Evolutionary conservation across 202 grass and related monocot genomes (phyloP).

Genomic region (Elaeis oleifera): DNA sequence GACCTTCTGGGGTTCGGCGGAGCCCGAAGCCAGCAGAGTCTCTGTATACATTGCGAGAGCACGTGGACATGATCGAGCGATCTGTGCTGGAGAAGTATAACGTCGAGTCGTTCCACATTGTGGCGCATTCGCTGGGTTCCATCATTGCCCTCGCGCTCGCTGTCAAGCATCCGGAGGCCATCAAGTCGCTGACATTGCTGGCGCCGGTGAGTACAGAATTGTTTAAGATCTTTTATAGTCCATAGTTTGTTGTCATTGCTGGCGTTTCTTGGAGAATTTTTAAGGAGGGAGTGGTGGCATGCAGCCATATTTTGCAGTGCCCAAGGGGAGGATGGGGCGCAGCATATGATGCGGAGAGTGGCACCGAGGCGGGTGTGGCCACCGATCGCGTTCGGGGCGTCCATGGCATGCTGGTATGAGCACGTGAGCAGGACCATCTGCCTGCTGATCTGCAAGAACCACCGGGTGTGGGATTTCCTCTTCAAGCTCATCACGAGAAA

Average conservation of each 20-base stretch:
- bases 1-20: slow-evolving; percentile 88
- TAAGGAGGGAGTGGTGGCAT: no score
- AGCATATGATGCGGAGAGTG: slow-evolving; percentile 86
- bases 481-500: slow-evolving; percentile 77
- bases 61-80: slow-evolving; percentile 94
- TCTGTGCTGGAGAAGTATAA: slow-evolving; percentile 72
- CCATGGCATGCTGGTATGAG: slow-evolving; percentile 99
- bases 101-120: slow-evolving; percentile 59
- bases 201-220: slow-evolving; percentile 38
- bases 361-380: slow-evolving; percentile 93
- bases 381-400: slow-evolving; percentile 95
- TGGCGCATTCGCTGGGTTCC: slow-evolving; percentile 84
- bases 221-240: no score
- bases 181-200: slow-evolving; percentile 82
- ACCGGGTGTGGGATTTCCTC: slow-evolving; percentile 71
- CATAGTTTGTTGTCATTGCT: no score
- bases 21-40: slow-evolving; percentile 94
- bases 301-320: slow-evolving; percentile 88
- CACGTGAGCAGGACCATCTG: slow-evolving; percentile 99
- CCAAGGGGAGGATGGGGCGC: slow-evolving; percentile 52
- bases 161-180: slow-evolving; percentile 60
- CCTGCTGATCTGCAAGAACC: slow-evolving; percentile 92
- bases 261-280: no score
- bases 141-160: slow-evolving; percentile 83
- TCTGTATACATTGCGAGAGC: slow-evolving; percentile 88